These are phyloP conservation scores for Sphagnum contortum DNA, from an alignment of 225 moss, liverwort and hornwort species.

Conservation along the genomic window DNA sequence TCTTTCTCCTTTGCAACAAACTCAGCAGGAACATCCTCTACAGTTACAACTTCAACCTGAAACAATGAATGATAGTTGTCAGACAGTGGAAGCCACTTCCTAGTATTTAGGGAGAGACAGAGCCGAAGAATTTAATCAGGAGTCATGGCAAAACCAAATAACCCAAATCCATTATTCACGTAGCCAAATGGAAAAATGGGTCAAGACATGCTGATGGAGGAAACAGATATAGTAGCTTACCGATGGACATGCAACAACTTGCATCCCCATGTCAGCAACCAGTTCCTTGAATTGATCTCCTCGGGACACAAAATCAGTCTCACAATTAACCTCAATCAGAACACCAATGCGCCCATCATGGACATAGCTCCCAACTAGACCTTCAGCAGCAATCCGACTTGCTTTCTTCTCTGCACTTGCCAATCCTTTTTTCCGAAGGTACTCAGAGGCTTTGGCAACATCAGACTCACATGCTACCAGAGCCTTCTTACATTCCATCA, in stretches of 20 bases:
- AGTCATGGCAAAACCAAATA: no score
- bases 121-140: no score
- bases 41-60: conserved; percentile 53
- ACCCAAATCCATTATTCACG: no score
- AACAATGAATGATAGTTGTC: neutral
- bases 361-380: conserved; percentile 84
- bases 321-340: conserved; percentile 86
- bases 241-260: conserved; percentile 39
- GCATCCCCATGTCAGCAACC: conserved; percentile 83
- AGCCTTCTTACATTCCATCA: conserved; percentile 99
- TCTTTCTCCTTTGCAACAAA: conserved; percentile 67
- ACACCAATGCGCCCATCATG: conserved; percentile 86
- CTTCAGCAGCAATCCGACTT: conserved; percentile 78
- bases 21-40: conserved; percentile 55
- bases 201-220: no score
- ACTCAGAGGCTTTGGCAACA: conserved; percentile 68
- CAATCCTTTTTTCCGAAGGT: conserved; percentile 78
- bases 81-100: no score
- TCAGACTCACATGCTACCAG: conserved; percentile 49
- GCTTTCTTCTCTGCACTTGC: conserved; percentile 90
- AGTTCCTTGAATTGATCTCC: conserved; percentile 71
- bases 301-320: conserved; percentile 83
- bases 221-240: neutral
- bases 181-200: no score
- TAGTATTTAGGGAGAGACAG: no score